A percentile compares a stretch with the other conserved stretches of the same genome.
Evolutionary conservation across 2,329 filamentous ascomycete species (phyloP).

Genomic region (Alternaria brassicae): DNA sequence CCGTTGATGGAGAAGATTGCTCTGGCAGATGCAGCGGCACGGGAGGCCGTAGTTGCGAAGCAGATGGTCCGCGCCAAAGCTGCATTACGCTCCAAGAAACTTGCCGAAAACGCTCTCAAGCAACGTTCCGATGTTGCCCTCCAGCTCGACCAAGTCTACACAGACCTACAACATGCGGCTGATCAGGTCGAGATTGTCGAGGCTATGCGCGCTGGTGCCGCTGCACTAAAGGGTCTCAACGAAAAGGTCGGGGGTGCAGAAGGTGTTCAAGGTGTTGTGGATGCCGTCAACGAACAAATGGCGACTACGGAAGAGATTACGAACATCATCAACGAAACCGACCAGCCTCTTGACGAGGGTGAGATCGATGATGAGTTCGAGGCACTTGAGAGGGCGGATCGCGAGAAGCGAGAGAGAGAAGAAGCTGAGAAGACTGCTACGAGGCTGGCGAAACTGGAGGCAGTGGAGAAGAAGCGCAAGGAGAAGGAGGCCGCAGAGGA

Average conservation of each 20-base stretch:
- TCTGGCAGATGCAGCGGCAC: slow-evolving; percentile 64
- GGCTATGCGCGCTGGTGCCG: slow-evolving; percentile 80
- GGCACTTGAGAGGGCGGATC: slow-evolving; percentile 73
- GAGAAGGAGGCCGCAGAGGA: slow-evolving; percentile 58
- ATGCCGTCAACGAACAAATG: slow-evolving; percentile 80
- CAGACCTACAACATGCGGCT: slow-evolving; percentile 83
- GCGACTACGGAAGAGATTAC: slow-evolving; percentile 76
- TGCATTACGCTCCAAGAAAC: slow-evolving; percentile 81
- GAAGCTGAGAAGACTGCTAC: slow-evolving; percentile 60
- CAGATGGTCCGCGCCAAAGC: slow-evolving; percentile 78
- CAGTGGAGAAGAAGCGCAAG: slow-evolving; percentile 41
- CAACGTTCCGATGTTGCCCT: slow-evolving; percentile 75
- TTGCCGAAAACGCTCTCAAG: slow-evolving; percentile 75
- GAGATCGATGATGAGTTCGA: slow-evolving; percentile 91
- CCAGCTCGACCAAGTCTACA: slow-evolving; percentile 83
- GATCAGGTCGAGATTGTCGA: slow-evolving; percentile 84
- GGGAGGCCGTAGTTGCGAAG: slow-evolving; percentile 73
- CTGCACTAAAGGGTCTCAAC: slow-evolving; percentile 76
- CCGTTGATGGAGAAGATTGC: slow-evolving; percentile 65
- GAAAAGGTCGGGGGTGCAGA: slow-evolving; percentile 78
- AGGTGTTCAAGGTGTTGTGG: slow-evolving; percentile 76
- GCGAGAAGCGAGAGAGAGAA: slow-evolving; percentile 75
- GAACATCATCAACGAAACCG: slow-evolving; percentile 72
- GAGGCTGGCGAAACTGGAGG: slow-evolving; percentile 46
- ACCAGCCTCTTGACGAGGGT: slow-evolving; percentile 69